phyloP scores from a whole-genome alignment of 305 asterid species.

The Withania somnifera region DNA sequence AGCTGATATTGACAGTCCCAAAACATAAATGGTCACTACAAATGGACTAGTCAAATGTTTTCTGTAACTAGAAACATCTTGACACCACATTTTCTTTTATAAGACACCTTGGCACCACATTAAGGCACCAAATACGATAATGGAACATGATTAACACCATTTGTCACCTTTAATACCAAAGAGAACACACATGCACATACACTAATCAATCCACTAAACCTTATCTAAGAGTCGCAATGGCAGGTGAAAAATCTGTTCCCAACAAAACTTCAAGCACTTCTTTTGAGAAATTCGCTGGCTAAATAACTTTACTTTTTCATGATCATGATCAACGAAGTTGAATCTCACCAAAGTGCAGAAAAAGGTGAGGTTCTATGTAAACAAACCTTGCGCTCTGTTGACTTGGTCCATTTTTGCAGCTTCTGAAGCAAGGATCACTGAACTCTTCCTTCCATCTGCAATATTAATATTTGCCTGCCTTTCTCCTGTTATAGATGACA shows the following conservation, averaged over 20 bases:
- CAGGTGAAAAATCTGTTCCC: neutral
- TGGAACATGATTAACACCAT: neutral
- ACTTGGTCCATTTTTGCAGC: conserved; percentile 82
- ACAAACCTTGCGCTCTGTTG: conserved; percentile 81
- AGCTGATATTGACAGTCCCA: neutral
- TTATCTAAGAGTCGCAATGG: neutral
- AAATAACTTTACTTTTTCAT: neutral
- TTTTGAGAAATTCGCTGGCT: neutral
- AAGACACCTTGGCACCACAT: neutral
- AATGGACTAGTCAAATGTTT: neutral
- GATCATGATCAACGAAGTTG: neutral
- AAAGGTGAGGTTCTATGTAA: neutral
- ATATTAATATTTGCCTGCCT: conserved; percentile 81
- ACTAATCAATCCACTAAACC: neutral
- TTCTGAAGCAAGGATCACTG: conserved; percentile 86
- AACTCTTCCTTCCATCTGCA: conserved; percentile 66
- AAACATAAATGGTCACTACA: neutral
- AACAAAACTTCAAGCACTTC: neutral
- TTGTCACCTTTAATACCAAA: neutral
- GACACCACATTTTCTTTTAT: neutral
- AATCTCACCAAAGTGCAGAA: neutral
- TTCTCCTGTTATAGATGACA: conserved; percentile 42
- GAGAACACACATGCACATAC: neutral
- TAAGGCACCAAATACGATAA: neutral
- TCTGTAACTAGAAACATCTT: neutral